A percentile compares a stretch with the other conserved stretches of the same genome.
These are phyloP conservation scores for Xerocomus spinulosus DNA, from an alignment of 768 basidiomycete genomes.

Conservation along the genomic window DNA sequence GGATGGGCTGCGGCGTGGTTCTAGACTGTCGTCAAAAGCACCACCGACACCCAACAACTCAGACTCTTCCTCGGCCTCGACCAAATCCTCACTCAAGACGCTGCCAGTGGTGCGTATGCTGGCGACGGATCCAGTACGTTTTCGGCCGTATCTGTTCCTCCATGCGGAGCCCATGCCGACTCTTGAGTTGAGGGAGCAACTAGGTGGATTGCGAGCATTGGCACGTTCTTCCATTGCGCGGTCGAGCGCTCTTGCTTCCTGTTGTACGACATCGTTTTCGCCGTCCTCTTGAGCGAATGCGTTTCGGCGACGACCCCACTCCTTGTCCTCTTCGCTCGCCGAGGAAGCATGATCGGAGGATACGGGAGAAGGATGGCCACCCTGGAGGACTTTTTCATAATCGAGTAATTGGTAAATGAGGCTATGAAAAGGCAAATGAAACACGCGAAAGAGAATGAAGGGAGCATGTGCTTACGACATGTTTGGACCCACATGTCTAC, in stretches of 20 bases:
- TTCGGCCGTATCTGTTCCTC: constrained; percentile 64
- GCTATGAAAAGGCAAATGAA: constrained; percentile 37
- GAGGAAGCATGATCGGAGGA: constrained; percentile 52
- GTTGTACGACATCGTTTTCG: constrained; percentile 57
- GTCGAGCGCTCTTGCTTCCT: constrained; percentile 79
- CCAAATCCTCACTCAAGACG: constrained; percentile 71
- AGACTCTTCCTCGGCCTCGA: constrained; percentile 78
- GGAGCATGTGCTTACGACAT: constrained; percentile 71
- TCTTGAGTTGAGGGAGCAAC: constrained; percentile 59
- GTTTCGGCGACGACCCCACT: constrained; percentile 70
- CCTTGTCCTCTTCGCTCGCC: constrained; percentile 65
- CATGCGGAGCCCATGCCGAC: constrained; percentile 65
- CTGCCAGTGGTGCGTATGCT: constrained; percentile 65
- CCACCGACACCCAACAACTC: constrained; percentile 67
- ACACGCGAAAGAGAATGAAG: constrained; percentile 22
- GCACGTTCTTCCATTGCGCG: constrained; percentile 85
- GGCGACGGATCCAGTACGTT: constrained; percentile 71
- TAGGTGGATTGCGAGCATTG: constrained; percentile 67
- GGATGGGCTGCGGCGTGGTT: constrained; percentile 32
- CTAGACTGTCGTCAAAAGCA: constrained; percentile 46
- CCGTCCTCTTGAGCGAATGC: constrained; percentile 42
- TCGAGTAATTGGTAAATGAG: constrained; percentile 92
- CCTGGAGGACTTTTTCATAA: constrained; percentile 73
- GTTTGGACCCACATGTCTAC: constrained; percentile 84
- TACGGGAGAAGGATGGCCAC: constrained; percentile 44